Conservation (phyloP, 768 basidiomycete genomes). For the Collybia sordida region DNA sequence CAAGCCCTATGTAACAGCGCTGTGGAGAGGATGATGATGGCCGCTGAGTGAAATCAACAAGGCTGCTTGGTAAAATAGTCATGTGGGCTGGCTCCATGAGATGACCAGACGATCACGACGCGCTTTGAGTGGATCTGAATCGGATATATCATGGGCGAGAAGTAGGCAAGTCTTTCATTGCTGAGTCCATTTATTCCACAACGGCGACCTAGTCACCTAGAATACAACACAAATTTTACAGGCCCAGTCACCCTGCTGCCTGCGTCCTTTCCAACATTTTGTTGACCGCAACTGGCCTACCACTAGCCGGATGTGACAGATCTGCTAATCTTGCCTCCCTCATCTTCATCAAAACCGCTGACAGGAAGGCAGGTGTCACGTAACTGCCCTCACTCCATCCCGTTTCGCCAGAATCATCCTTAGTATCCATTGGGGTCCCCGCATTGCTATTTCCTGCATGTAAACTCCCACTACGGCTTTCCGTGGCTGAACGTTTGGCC, state of each 20-base stretch:
- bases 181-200: background rate
- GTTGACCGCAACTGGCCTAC: slow-evolving; percentile 58
- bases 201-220: background rate
- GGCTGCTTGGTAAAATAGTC: too few species aligned
- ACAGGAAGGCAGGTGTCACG: slow-evolving; percentile 60
- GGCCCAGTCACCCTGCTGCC: slow-evolving; percentile 44
- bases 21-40: too few species aligned
- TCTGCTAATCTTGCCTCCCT: slow-evolving; percentile 63
- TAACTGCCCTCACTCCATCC: slow-evolving; percentile 26
- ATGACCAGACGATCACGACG: too few species aligned
- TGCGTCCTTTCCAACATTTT: slow-evolving; percentile 75
- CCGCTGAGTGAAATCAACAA: too few species aligned
- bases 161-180: too few species aligned
- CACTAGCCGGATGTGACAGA: slow-evolving; percentile 46
- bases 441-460: slow-evolving; percentile 10
- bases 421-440: slow-evolving; percentile 28
- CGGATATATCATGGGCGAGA: too few species aligned
- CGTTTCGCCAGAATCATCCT: slow-evolving; percentile 13
- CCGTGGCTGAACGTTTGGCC: slow-evolving; percentile 24
- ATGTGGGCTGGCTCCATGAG: too few species aligned
- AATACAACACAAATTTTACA: background rate
- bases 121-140: too few species aligned
- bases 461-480: slow-evolving; percentile 15
- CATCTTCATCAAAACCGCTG: slow-evolving; percentile 61
- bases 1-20: too few species aligned